Evolutionary conservation across 805 yeast genomes (phyloP).

Genomic region (Yarrowia osloensis): DNA sequence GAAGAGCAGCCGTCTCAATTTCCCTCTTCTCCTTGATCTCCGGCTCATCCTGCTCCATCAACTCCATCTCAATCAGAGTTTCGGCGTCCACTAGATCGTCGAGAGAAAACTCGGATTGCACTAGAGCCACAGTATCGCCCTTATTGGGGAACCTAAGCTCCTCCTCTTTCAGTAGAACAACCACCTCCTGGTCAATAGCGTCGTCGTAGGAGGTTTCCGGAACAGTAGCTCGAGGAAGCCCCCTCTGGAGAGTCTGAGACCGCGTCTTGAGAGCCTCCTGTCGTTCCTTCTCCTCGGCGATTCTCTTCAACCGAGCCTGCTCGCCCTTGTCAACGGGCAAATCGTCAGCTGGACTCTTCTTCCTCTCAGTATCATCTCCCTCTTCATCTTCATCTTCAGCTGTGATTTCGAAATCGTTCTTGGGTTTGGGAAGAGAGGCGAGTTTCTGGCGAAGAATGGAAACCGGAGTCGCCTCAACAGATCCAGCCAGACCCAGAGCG

Average conservation of each 20-base stretch:
- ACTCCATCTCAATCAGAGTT: slow-evolving; percentile 36
- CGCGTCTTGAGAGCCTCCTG: slow-evolving; percentile 44
- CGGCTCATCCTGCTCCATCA: slow-evolving; percentile 33
- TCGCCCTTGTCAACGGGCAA: slow-evolving; percentile 41
- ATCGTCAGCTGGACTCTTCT: slow-evolving; percentile 30
- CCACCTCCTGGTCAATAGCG: neutral
- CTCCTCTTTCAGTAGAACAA: slow-evolving; percentile 35
- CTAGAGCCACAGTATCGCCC: slow-evolving; percentile 39
- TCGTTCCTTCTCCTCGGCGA: slow-evolving; percentile 34
- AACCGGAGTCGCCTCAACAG: slow-evolving; percentile 35
- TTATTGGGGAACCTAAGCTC: slow-evolving; percentile 37
- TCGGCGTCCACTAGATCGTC: slow-evolving; percentile 24
- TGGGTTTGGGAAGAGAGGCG: slow-evolving; percentile 46
- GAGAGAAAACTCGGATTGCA: slow-evolving; percentile 25
- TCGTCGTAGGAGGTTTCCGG: neutral
- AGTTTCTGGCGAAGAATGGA: slow-evolving; percentile 33
- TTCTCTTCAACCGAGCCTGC: slow-evolving; percentile 37
- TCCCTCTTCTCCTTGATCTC: neutral
- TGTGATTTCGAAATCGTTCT: slow-evolving; percentile 43
- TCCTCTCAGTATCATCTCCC: slow-evolving; percentile 23
- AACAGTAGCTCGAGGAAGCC: slow-evolving; percentile 41
- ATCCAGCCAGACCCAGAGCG: slow-evolving; percentile 34
- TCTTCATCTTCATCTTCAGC: slow-evolving; percentile 43
- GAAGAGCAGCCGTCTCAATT: neutral
- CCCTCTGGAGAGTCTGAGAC: slow-evolving; percentile 52